Evolutionary conservation across 345 rosid genomes (phyloP), one percentile per base, ranked within the genome.

Genomic region (Bruguiera parviflora): DNA sequence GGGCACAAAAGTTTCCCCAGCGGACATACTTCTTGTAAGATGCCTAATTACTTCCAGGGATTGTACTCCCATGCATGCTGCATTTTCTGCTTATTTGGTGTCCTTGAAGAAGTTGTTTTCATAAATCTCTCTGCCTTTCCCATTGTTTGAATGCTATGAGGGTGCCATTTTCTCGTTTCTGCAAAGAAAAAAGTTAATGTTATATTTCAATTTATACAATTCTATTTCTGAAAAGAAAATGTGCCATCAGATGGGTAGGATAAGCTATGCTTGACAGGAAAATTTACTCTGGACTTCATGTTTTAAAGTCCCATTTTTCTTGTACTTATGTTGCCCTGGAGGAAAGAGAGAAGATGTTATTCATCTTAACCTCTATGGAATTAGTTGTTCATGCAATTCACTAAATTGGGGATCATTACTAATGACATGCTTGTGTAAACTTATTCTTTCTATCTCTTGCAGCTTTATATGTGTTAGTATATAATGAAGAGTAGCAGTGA

Each of bases 1-100:
- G 98, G 98, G 29, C 92, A 94, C 71, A 94, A 89, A 79, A 91
- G 97, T 79, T 94, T 94, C 75, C 97, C 97, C 27, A 91, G 98
- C 51, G 98, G 98, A 3, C 98, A 94, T 74, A 89, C 97, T 24
- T 94, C 98, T 28, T 79, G 98, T 92, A 83, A 87, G 96, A 59
- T 25, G 35, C 66, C 37, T 73, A 64, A 66, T 64, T 64, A 61
- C 35, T 43, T 64, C 19, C 35, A 0, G 15, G 29, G 59, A 46
- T 37, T 52, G 31, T 7, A 57, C 22, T 64, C 27, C 31, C 20
- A 27, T n/a, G 28, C 28, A 51, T 5, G 19, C 59, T 64, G 31
- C 52, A 18, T 59, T 49, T 31, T 53, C 60, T 56, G 25, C 64
- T 46, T 55, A 35, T 39, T 27, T 61, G 75, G 11, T 63, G 56